Evolutionary conservation across 441 rosid genomes (phyloP).

Genomic region (Euphorbia corollata): DNA sequence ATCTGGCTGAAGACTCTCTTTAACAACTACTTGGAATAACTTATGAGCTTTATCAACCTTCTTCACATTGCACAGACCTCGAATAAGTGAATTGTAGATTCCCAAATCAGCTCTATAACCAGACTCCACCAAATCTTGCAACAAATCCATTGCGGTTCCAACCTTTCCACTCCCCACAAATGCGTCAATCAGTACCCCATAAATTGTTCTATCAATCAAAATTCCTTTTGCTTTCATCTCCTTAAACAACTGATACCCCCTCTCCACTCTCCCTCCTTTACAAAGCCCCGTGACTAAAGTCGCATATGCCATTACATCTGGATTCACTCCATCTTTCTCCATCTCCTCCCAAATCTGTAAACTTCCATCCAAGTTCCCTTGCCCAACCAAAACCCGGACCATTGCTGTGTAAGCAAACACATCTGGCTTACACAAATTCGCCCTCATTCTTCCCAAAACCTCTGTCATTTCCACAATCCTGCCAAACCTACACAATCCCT

Average conservation of each 20-base stretch:
- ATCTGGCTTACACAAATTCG: conserved; percentile 63
- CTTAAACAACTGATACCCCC: conserved; percentile 55
- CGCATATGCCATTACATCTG: conserved; percentile 79
- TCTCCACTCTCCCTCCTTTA: conserved; percentile 48
- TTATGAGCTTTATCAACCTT: conserved; percentile 64
- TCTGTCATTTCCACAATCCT: conserved; percentile 51
- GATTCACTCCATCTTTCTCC: conserved; percentile 56
- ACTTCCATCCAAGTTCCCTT: conserved; percentile 62
- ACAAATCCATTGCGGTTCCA: conserved; percentile 57
- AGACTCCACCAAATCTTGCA: conserved; percentile 73
- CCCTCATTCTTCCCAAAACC: conserved; percentile 63
- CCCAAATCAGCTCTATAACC: conserved; percentile 81
- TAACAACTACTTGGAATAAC: conserved; percentile 44
- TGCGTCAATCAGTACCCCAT: conserved; percentile 56
- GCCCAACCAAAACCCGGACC: conserved; percentile 47
- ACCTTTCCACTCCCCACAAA: conserved; percentile 59
- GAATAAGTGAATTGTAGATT: conserved; percentile 70
- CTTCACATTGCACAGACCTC: conserved; percentile 58
- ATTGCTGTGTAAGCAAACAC: conserved; percentile 83
- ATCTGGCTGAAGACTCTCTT: conserved; percentile 67
- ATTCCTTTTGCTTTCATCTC: conserved; percentile 66
- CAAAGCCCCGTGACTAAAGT: conserved; percentile 64
- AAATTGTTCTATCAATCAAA: conserved; percentile 66
- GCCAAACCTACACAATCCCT: conserved; percentile 70
- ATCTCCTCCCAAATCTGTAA: conserved; percentile 77